Base-by-base conservation (phyloP, 495 filamentous ascomycete genomes). In the Pseudoneurospora amorphoporcata region DNA sequence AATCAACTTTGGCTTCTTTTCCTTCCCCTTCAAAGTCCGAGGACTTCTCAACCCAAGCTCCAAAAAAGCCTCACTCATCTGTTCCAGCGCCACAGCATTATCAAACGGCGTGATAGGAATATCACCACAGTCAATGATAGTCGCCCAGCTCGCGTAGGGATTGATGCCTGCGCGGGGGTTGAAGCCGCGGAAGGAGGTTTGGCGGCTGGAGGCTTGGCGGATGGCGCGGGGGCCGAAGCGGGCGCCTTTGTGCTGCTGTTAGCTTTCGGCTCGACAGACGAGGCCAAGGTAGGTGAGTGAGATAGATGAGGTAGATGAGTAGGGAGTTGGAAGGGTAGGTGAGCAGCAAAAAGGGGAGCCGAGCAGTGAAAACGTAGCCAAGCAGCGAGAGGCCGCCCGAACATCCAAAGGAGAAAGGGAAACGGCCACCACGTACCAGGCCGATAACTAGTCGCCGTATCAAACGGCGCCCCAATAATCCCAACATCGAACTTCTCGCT, bases 151-250 rank as follows among this genome's bases (percentile, higher is more conserved):
- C 42, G 81, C 79, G 80, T 93, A 94, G 1, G 92, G 93, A 79
- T 95, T 95, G 47, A 95, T 87, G 16, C 86, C 86, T 0, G 91
- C 91, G 9, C 91, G 89, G 2, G 90, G 87, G 80, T 95, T 95
- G 86, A 90, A 95, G 80, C 88, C 89, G 19, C 91, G 88, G 71
- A 90, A 90, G 17, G 88, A 82, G 47, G 89, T 90, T 79, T 94
- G 92, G 40, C 92, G 86, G 8, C 89, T 87, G 38, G 90, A 92
- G 65, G 91, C 92, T 45, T 91, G 90, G 69, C 93, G 89, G 73
- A 96, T 96, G 70, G 92, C 90, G 39, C 92, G 88, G 23, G 93
- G 93, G 0, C 92, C 92, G 78, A 95, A 95, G 16, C 92, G 87
- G 29, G 93, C 93, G 32, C 91, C 90, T 89, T 37, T 72, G 58